Base-by-base conservation (phyloP, 305 asterid species). In the Fraxinus baroniana region DNA sequence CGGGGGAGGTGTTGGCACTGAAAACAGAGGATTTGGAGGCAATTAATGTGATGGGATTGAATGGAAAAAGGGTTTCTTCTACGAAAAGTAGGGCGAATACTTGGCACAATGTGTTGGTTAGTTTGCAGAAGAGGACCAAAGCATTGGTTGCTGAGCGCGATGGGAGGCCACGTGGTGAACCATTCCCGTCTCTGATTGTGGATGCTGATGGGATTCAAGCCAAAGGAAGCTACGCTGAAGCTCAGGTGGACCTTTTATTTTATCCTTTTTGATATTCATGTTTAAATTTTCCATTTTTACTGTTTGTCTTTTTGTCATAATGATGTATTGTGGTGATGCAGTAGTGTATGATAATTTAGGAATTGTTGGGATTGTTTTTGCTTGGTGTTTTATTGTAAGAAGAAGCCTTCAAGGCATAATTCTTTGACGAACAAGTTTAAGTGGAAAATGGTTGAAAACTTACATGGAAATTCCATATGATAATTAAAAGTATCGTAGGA, bases 201-300 rank as follows among this genome's bases (percentile, higher is more conserved):
- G 90, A 85, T 83, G 88, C 91, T 76, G 94, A 89, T 28, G 97
- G 97, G 9, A 89, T 96, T 57, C 86, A 90, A 85, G 97, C 99
- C 66, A 90, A 89, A 82, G 99, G 99, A 77, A 94, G 98, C 91
- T 96, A 92, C 88, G 98, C 99, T 79, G 90, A 92, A 88, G 93
- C 98, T 86, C 99, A 93, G 99, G 99, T 95, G 86, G 77, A 74
- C 36, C 35, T 83, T 78, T 37, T 74, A 10, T 72, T 72, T 82
- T 44, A 1, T 78, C 22, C 3, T 24, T 7, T 41, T 15, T 39
- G 7, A 28, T 64, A 55, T 74, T 52, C 71, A 5, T 68, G 7
- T 7, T 76, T 60, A 20, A 76, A 41, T 82, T 66, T 66, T 73
- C 41, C 36, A 39, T 78, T 2, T 41, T 39, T 79, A 24, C 7